Evolutionary conservation across 2,329 filamentous ascomycete genomes (phyloP), one percentile per base, ranked within the genome.

Genomic region (Chaetothyriales sp.): DNA sequence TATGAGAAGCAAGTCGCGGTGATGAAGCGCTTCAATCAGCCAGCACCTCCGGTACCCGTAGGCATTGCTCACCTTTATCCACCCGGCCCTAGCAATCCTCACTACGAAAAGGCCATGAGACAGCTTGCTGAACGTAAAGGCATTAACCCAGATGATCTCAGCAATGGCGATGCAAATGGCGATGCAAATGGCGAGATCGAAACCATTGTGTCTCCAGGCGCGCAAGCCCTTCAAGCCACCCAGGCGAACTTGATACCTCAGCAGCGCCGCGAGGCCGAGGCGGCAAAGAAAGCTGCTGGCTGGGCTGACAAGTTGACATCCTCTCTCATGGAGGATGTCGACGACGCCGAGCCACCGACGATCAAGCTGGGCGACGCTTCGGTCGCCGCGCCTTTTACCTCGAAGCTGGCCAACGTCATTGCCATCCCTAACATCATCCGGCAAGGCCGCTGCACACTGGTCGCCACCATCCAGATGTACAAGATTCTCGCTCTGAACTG

Each of bases 381-480:
- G 0, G 90, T 97, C 51, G 92, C 92, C 43, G 92, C 92, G 0
- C 92, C 92, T 0, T 98, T 98, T 69, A 98, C 92, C 0, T 95
- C 88, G 67, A 98, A 98, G 73, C 79, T 98, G 44, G 86, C 89
- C 61, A 95, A 98, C 64, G 92, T 98, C 54, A 81, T 98, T 62
- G 92, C 92, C 40, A 89, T 98, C 53, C 90, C 92, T 49, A 98
- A 98, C 72, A 98, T 98, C 63, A 92, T 98, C 64, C 86, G 92
- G 53, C 92, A 98, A 73, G 92, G 92, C 53, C 86, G 92, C 56
- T 98, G 92, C 74, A 98, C 92, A 6, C 81, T 98, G 18, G 92
- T 98, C 51, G 92, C 92, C 29, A 98, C 92, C 0, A 97, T 98
- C 59, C 92, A 98, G 74, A 98, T 98, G 90, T 98, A 98, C 81